Evolutionary conservation across 2,329 filamentous ascomycete genomes (phyloP), one percentile per base, ranked within the genome.

Genomic region (Aspergillus tamarii): DNA sequence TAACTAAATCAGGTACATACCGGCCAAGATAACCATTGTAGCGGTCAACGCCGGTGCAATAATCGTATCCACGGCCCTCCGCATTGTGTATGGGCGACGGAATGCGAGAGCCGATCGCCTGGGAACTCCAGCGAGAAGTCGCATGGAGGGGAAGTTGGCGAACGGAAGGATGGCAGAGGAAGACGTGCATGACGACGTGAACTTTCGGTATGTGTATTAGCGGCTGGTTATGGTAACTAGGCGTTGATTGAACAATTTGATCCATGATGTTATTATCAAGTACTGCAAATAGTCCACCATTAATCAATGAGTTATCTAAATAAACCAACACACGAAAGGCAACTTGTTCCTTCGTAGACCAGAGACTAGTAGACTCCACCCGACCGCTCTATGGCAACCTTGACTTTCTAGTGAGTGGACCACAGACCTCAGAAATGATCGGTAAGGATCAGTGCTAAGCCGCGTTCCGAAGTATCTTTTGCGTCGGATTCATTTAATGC

Each of bases 11-110:
- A 72, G 68, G 1, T 74, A 74, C 26, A 62, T 69, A 21, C 72
- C 76, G 2, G 78, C 78, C 1, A 78, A 80, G 62, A 74, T 79
- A 12, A 77, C 76, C 6, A 74, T 82, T 45, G 72, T 78, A 32
- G 77, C 74, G 2, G 74, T 72, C 2, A 73, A 77, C 28, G 69
- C 73, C 1, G 67, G 69, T 0, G 73, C 70, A 1, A 76, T 77
- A 9, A 30, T 75, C 2, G 52, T 74, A 21, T 68, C 73, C 3
- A 66, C 72, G 0, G 34, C 50, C 6, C 67, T 78, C 50, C 64
- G 70, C 7, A 23, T 69, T 16, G 10, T 73, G 28, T 74, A 76
- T 50, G 67, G 66, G 5, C 64, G 56, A 58, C 72, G 73, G 16
- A 78, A 79, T 34, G 39, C 60, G 4, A 61, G 46, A 16, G 70